phyloP scores from a whole-genome alignment of 257 asterid species.

The Craterostigma plantagineum region DNA sequence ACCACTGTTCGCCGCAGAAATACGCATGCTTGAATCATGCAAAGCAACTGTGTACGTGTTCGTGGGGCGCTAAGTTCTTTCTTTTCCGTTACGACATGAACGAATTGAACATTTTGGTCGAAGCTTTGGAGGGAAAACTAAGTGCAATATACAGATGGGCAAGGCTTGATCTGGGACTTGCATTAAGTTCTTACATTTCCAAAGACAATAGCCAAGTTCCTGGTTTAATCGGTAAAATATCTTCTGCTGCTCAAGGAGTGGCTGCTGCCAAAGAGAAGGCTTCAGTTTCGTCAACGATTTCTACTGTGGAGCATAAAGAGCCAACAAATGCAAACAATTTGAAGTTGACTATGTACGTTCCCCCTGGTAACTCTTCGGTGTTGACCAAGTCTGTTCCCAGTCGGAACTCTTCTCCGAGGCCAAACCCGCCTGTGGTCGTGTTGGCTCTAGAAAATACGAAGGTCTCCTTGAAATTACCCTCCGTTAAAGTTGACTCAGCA shows the following conservation, averaged over 20 bases:
- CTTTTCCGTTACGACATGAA: slow-evolving; percentile 74
- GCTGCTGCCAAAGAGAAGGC: slow-evolving; percentile 20
- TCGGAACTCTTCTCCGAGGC: slow-evolving; percentile 17
- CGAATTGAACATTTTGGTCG: slow-evolving; percentile 74
- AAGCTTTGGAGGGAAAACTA: slow-evolving; percentile 93
- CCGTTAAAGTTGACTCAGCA: slow-evolving; percentile 20
- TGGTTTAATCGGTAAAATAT: slow-evolving; percentile 22
- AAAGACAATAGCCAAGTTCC: slow-evolving; percentile 39
- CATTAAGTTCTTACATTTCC: slow-evolving; percentile 62
- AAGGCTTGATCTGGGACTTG: slow-evolving; percentile 80
- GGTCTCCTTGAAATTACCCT: slow-evolving; percentile 11
- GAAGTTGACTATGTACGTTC: slow-evolving; percentile 1
- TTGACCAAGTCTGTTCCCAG: slow-evolving; percentile 12
- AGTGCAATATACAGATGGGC: slow-evolving; percentile 98
- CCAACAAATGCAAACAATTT: slow-evolving; percentile 15
- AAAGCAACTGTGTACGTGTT: slow-evolving; percentile 74
- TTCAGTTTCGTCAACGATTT: slow-evolving; percentile 13
- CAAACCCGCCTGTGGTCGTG: slow-evolving; percentile 30
- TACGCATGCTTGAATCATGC: slow-evolving; percentile 98
- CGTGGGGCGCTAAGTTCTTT: slow-evolving; percentile 90
- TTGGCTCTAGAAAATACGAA: slow-evolving; percentile 33
- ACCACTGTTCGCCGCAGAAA: slow-evolving; percentile 80
- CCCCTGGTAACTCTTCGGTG: no score
- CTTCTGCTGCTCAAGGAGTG: slow-evolving; percentile 20
- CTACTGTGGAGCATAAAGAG: slow-evolving; percentile 28